These are phyloP conservation scores for Irpex lacteus DNA, from an alignment of 1,284 basidiomycete genomes.

Conservation along the genomic window DNA sequence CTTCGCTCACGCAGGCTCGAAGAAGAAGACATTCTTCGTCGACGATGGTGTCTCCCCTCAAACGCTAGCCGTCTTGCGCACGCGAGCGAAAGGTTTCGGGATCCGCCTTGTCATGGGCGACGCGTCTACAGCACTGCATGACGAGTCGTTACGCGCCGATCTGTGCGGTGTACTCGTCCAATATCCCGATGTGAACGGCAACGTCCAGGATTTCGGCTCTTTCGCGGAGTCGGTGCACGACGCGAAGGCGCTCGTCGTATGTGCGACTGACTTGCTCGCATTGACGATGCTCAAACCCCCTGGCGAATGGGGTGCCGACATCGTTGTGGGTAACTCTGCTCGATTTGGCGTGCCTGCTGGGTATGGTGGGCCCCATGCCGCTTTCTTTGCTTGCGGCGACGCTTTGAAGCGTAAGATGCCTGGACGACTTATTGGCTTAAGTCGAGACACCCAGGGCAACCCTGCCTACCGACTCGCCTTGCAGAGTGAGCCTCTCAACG, in stretches of 20 bases:
- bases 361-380: slow-evolving; percentile 91
- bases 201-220: slow-evolving; percentile 73
- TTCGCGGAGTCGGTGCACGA: slow-evolving; percentile 74
- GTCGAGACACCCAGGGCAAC: slow-evolving; percentile 81
- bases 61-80: slow-evolving; percentile 82
- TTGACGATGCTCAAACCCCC: slow-evolving; percentile 93
- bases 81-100: slow-evolving; percentile 88
- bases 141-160: slow-evolving; percentile 56
- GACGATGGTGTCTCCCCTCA: slow-evolving; percentile 83
- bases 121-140: slow-evolving; percentile 47
- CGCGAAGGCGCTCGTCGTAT: slow-evolving; percentile 78
- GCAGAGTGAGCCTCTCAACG: slow-evolving; percentile 67
- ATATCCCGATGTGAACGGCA: slow-evolving; percentile 91
- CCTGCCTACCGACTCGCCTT: slow-evolving; percentile 91
- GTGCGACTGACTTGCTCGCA: slow-evolving; percentile 91
- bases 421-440: slow-evolving; percentile 89
- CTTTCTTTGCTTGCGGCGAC: slow-evolving; percentile 95
- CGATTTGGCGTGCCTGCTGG: slow-evolving; percentile 93
- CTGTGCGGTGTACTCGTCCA: slow-evolving; percentile 90
- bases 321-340: slow-evolving; percentile 93
- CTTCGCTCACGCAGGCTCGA: slow-evolving; percentile 61
- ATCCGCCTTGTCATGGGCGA: slow-evolving; percentile 77
- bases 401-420: slow-evolving; percentile 97
- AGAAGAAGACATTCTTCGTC: slow-evolving; percentile 84
- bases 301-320: slow-evolving; percentile 98